phyloP scores from a whole-genome alignment of 345 rosid species.

The Moringa oleifera region DNA sequence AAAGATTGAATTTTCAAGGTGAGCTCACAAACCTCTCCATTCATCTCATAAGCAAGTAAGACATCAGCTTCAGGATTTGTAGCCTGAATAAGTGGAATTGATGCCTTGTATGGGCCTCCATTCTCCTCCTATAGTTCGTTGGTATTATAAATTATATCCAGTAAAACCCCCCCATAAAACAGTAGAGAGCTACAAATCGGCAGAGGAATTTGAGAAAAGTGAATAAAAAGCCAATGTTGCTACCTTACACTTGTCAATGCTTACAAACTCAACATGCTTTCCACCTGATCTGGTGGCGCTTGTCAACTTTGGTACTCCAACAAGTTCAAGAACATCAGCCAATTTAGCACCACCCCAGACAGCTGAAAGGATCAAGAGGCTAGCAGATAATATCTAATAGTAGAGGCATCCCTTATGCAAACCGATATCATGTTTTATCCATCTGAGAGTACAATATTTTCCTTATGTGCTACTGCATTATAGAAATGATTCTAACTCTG shows the following conservation, averaged over 20 bases:
- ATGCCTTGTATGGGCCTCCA: constrained; percentile 98
- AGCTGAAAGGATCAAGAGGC: constrained; percentile 42
- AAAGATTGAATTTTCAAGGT: not conserved
- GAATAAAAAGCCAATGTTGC: not conserved
- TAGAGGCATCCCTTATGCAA: not conserved
- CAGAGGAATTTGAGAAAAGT: not conserved
- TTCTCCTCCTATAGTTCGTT: constrained; percentile 72
- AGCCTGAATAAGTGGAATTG: constrained; percentile 81
- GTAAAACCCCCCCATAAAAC: not conserved
- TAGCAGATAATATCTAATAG: constrained; percentile 6
- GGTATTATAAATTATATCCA: not conserved
- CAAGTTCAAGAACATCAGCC: constrained; percentile 79
- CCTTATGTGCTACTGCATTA: not conserved
- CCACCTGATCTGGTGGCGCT: constrained; percentile 54
- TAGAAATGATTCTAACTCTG: not conserved
- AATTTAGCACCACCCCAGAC: constrained; percentile 83
- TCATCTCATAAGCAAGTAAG: constrained; percentile 96
- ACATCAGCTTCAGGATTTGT: constrained; percentile 93
- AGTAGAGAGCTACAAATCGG: not conserved
- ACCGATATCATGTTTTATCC: not conserved
- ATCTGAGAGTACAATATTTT: not conserved
- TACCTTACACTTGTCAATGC: constrained; percentile 96
- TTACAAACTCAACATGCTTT: constrained; percentile 90
- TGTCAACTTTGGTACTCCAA: constrained; percentile 66
- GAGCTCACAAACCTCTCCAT: constrained; percentile 67